Evolutionary conservation across 192 early-diverging fungal genomes (phyloP).

Genomic region (Lobulomyces angularis): DNA sequence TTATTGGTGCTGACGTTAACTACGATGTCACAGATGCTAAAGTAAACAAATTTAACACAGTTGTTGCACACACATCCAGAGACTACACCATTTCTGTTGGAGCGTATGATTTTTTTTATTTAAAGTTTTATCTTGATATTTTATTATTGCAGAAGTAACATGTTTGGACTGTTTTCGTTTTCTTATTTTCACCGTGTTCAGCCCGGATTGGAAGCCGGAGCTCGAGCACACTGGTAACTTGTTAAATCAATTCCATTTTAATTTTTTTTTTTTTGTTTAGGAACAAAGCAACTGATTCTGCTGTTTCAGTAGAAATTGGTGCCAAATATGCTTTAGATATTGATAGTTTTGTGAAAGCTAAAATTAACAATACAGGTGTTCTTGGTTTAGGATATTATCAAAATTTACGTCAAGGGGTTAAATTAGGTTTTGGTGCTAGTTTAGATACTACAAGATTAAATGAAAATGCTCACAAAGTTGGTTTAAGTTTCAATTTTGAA

Average conservation of each 20-base stretch:
- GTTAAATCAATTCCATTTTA: too few relatives aligned
- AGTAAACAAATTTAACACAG: constrained; percentile 77
- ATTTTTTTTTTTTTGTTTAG: too few relatives aligned
- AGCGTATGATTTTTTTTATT: constrained; percentile 35
- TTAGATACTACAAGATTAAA: constrained; percentile 88
- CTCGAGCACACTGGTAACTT: constrained; percentile 83
- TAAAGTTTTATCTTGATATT: constrained; percentile 1
- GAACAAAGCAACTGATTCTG: constrained; percentile 54
- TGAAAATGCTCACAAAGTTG: constrained; percentile 93
- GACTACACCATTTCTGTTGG: constrained; percentile 85
- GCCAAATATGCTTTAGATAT: constrained; percentile 86
- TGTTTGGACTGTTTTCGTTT: constrained; percentile 74
- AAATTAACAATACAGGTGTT: constrained; percentile 58
- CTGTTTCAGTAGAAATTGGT: constrained; percentile 80
- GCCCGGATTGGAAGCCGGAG: constrained; percentile 84
- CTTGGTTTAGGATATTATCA: constrained; percentile 93
- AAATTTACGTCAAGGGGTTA: constrained; percentile 81
- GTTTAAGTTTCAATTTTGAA: constrained; percentile 80
- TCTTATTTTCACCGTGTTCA: constrained; percentile 96
- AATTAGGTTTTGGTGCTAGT: constrained; percentile 80
- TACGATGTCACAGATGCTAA: constrained; percentile 87
- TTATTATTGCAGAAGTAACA: constrained; percentile 51
- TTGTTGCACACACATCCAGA: constrained; percentile 70
- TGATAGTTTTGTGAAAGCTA: constrained; percentile 74
- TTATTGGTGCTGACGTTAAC: constrained; percentile 83